Percentiles rank a stretch among this genome's conserved stretches.
Evolutionary conservation across 116 monocot species (phyloP).

Genomic region (Dioscorea cayenensis): DNA sequence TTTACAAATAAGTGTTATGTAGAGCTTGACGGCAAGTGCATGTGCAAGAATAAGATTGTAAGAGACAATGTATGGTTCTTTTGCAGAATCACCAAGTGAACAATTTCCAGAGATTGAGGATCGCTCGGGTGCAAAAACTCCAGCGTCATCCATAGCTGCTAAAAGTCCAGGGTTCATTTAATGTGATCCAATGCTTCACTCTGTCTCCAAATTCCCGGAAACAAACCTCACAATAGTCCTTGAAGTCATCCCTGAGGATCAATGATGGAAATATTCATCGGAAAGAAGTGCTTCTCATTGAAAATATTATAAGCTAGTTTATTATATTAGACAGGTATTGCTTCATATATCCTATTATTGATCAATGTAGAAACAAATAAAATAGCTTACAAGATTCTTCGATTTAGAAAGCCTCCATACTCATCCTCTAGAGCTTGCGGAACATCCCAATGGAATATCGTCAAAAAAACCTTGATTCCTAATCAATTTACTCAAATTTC

Average conservation of each 20-base stretch:
- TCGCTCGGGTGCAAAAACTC: no score
- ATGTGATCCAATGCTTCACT: constrained; percentile 40
- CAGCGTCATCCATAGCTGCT: no score
- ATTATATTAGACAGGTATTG: no score
- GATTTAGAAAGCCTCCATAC: no score
- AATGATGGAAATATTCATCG: not conserved
- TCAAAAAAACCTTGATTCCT: constrained; percentile 16
- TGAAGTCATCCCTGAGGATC: constrained; percentile 22
- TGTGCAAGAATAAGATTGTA: constrained; percentile 31
- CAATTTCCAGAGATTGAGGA: no score
- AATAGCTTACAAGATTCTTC: constrained; percentile 12
- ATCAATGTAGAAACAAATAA: no score
- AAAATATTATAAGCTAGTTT: no score
- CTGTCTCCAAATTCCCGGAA: constrained; percentile 33
- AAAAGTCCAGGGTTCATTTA: constrained; percentile 37
- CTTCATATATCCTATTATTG: no score
- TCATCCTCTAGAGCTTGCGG: constrained; percentile 17
- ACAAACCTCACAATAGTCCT: constrained; percentile 24
- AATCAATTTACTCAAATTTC: not conserved
- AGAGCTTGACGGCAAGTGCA: constrained; percentile 17
- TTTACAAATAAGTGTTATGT: no score
- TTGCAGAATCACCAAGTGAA: constrained; percentile 19
- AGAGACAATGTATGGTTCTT: constrained; percentile 25
- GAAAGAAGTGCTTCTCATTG: no score
- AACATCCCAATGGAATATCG: constrained; percentile 20